phyloP scores from a whole-genome alignment of 148 eudicot species.

The Amaranthus palmeri region DNA sequence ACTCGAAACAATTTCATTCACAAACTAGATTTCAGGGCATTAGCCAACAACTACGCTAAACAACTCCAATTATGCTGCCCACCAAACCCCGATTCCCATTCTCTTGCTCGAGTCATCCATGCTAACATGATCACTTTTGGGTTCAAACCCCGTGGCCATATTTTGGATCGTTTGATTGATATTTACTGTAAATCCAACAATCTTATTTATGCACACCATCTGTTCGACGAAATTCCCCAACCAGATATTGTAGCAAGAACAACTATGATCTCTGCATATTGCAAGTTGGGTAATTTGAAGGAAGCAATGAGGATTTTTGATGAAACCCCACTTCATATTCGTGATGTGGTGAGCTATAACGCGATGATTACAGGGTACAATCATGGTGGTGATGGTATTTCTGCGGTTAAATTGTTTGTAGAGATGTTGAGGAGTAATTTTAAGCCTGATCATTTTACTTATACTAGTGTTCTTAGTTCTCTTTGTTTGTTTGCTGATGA shows the following conservation, averaged over 20 bases:
- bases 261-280: constrained; percentile 46
- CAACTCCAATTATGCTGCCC: constrained; percentile 55
- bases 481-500: constrained; percentile 40
- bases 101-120: constrained; percentile 46
- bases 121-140: constrained; percentile 72
- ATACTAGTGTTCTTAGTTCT: constrained; percentile 37
- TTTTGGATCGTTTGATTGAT: constrained; percentile 46
- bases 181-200: constrained; percentile 41
- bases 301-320: constrained; percentile 41
- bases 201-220: constrained; percentile 38
- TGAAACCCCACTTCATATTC: constrained; percentile 36
- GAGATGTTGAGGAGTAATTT: constrained; percentile 30
- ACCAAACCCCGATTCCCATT: constrained; percentile 33
- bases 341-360: constrained; percentile 57
- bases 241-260: constrained; percentile 53
- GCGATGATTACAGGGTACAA: constrained; percentile 60
- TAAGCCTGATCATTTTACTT: constrained; percentile 47
- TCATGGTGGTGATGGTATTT: constrained; percentile 43
- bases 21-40: constrained; percentile 28
- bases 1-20: constrained; percentile 15
- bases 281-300: constrained; percentile 30
- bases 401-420: constrained; percentile 36
- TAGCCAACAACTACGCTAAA: constrained; percentile 55
- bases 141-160: constrained; percentile 58
- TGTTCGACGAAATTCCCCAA: constrained; percentile 56